Evolutionary conservation across 2,329 filamentous ascomycete genomes (phyloP).

Genomic region (Tolypocladium album): DNA sequence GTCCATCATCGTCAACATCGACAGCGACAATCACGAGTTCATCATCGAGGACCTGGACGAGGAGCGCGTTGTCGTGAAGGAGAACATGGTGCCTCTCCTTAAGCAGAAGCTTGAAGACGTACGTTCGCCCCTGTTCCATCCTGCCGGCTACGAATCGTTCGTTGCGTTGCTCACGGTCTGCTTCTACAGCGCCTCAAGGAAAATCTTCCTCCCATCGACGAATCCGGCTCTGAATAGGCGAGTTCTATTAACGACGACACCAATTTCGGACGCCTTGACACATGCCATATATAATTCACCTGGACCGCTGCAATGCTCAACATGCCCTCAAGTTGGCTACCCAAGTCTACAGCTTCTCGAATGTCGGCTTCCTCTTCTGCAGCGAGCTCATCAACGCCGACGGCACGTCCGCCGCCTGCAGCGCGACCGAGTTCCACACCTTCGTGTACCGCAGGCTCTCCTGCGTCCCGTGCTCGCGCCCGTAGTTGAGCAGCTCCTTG

Average conservation of each 20-base stretch:
- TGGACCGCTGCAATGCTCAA: neutral
- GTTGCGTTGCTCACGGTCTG: neutral
- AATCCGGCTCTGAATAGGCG: conserved; percentile 37
- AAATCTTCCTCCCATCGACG: conserved; percentile 39
- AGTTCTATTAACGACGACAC: too few species aligned
- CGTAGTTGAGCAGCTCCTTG: conserved; percentile 77
- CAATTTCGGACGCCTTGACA: neutral
- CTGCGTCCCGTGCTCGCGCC: conserved; percentile 63
- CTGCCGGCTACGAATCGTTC: neutral
- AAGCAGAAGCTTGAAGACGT: conserved; percentile 62
- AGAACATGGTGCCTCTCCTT: conserved; percentile 56
- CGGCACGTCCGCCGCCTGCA: conserved; percentile 72
- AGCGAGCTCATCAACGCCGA: conserved; percentile 66
- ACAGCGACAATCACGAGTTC: conserved; percentile 58
- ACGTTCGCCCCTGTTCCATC: conserved; percentile 13
- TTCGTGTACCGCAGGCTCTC: conserved; percentile 77
- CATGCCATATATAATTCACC: neutral
- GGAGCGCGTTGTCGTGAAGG: conserved; percentile 63
- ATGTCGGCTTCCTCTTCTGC: conserved; percentile 68
- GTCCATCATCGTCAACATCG: conserved; percentile 71
- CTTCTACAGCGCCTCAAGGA: conserved; percentile 35
- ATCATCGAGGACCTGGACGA: conserved; percentile 77
- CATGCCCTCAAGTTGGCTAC: neutral
- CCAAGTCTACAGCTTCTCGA: conserved; percentile 64
- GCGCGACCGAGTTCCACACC: conserved; percentile 75